phyloP scores from a whole-genome alignment of 179 eudicot species.

The Vitellaria paradoxa region DNA sequence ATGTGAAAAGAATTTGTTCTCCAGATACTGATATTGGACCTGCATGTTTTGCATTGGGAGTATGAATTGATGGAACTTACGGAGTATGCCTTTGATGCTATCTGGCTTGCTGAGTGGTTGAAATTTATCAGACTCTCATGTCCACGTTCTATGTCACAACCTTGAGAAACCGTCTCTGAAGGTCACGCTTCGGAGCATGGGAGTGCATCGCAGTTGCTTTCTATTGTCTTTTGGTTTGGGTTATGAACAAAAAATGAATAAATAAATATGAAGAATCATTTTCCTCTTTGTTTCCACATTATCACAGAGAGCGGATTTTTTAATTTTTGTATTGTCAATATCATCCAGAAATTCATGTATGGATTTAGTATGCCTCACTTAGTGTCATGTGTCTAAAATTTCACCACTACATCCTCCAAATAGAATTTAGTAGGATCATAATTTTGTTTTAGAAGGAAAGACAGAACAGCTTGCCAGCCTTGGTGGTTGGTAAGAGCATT shows the following conservation, averaged over 20 bases:
- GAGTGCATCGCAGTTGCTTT: neutral
- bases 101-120: neutral
- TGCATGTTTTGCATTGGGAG: too few species aligned
- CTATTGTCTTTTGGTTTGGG: too few species aligned
- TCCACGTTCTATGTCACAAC: neutral
- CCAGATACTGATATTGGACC: neutral
- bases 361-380: neutral
- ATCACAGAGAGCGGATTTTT: neutral
- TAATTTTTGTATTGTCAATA: neutral
- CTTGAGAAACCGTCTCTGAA: neutral
- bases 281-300: neutral
- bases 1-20: neutral
- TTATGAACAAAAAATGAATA: too few species aligned
- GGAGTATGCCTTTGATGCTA: too few species aligned
- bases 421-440: neutral
- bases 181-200: neutral
- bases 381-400: neutral
- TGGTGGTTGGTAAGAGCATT: too few species aligned
- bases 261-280: neutral
- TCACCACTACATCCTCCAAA: neutral
- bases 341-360: neutral
- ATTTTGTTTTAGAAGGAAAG: neutral
- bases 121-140: neutral
- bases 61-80: neutral
- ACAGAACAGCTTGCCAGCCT: too few species aligned